A percentile compares a stretch with the other conserved stretches of the same genome.
These are phyloP conservation scores for Chaetomium fimeti DNA, from an alignment of 495 filamentous ascomycete species.

Conservation along the genomic window DNA sequence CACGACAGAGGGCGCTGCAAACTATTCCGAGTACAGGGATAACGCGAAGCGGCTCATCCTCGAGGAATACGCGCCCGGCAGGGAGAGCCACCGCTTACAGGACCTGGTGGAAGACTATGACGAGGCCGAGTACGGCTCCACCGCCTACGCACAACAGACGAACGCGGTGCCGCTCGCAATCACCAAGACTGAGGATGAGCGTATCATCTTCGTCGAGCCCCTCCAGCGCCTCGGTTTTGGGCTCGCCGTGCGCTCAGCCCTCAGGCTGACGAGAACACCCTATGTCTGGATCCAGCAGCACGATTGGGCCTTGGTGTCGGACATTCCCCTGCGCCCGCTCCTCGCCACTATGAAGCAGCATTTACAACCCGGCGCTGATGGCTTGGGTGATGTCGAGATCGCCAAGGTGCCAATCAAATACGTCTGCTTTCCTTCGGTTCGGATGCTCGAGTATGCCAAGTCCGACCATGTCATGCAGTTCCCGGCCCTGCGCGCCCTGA, in stretches of 20 bases:
- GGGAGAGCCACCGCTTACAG: background rate
- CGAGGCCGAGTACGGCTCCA: slow-evolving; percentile 45
- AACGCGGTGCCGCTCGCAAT: slow-evolving; percentile 41
- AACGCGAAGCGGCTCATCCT: slow-evolving; percentile 44
- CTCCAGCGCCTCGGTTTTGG: slow-evolving; percentile 46
- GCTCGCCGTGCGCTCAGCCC: slow-evolving; percentile 45
- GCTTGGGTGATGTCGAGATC: background rate
- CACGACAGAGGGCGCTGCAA: slow-evolving; percentile 39
- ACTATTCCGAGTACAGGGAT: slow-evolving; percentile 41
- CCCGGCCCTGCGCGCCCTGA: slow-evolving; percentile 38
- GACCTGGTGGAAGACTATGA: slow-evolving; percentile 24
- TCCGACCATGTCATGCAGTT: slow-evolving; percentile 44
- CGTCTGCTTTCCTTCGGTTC: slow-evolving; percentile 44
- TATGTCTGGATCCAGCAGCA: slow-evolving; percentile 54
- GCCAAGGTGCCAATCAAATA: slow-evolving; percentile 38
- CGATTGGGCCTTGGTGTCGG: slow-evolving; percentile 45
- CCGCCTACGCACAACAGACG: slow-evolving; percentile 31
- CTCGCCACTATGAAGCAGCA: slow-evolving; percentile 42
- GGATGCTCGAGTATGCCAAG: slow-evolving; percentile 44
- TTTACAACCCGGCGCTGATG: background rate
- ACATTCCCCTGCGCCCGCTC: slow-evolving; percentile 41
- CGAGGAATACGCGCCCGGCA: slow-evolving; percentile 25
- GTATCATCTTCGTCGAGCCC: slow-evolving; percentile 46
- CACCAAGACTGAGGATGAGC: slow-evolving; percentile 35
- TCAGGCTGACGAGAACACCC: slow-evolving; percentile 42